A percentile compares a stretch with the other conserved stretches of the same genome.
Evolutionary conservation across 345 rosid species (phyloP).

Genomic region (Physaria fendleri): DNA sequence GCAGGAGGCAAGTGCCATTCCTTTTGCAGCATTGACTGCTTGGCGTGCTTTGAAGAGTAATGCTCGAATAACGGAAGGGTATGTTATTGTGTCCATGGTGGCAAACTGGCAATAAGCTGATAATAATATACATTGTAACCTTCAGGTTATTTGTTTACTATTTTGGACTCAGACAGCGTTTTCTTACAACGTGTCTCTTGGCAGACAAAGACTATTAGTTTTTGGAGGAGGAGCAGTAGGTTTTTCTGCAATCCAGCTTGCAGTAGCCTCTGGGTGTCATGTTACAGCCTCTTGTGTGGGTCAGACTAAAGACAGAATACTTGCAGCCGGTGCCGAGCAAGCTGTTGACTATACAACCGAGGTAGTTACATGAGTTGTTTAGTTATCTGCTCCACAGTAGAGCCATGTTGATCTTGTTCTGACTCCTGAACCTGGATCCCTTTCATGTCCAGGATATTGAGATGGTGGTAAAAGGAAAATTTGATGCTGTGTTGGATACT

Average conservation of each 20-base stretch:
- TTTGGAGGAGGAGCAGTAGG: slow-evolving; percentile 97
- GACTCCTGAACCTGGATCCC: not conserved
- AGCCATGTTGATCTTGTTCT: not conserved
- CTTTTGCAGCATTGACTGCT: slow-evolving; percentile 95
- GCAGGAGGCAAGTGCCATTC: slow-evolving; percentile 90
- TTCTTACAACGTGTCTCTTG: not conserved
- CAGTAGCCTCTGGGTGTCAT: slow-evolving; percentile 68
- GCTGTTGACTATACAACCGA: slow-evolving; percentile 82
- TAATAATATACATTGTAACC: not conserved
- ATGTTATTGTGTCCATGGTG: slow-evolving; percentile 16
- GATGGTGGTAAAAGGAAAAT: slow-evolving; percentile 70
- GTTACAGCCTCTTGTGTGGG: slow-evolving; percentile 79
- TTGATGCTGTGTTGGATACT: slow-evolving; percentile 91
- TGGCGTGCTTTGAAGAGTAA: slow-evolving; percentile 91
- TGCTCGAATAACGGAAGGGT: slow-evolving; percentile 90
- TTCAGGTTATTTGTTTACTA: not conserved
- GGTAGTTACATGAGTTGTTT: slow-evolving; percentile 32
- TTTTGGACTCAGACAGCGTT: not conserved
- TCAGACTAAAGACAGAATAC: slow-evolving; percentile 50
- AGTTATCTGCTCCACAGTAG: slow-evolving; percentile 1
- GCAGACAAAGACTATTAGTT: slow-evolving; percentile 76
- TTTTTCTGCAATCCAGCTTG: slow-evolving; percentile 83
- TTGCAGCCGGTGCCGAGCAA: slow-evolving; percentile 80
- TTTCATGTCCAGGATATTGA: slow-evolving; percentile 60
- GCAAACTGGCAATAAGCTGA: not conserved